Conservation (phyloP, 2,329 filamentous ascomycete species). For the Thielaviopsis euricoi region DNA sequence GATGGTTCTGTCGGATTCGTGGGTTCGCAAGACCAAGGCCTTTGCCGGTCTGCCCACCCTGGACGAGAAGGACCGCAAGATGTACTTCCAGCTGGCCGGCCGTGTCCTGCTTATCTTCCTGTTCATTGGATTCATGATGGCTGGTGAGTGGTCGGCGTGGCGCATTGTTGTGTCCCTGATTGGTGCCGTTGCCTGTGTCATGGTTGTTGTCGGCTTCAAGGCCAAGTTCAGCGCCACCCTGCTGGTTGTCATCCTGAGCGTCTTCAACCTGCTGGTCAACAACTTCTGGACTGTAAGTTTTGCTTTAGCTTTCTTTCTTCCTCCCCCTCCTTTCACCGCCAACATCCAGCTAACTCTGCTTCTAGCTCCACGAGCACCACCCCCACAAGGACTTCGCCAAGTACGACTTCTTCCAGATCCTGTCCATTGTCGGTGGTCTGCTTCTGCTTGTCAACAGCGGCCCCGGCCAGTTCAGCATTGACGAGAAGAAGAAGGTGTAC, state of each 20-base stretch:
- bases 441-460: conserved; percentile 97
- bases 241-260: conserved; percentile 81
- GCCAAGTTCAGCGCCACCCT: conserved; percentile 97
- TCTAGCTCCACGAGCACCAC: conserved; percentile 85
- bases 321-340: conserved; percentile 2
- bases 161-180: conserved; percentile 70
- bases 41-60: conserved; percentile 86
- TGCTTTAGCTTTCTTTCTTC: conserved; percentile 7
- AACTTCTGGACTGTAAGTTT: conserved; percentile 95
- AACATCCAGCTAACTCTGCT: conserved; percentile 15
- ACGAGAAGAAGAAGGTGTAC: conserved; percentile 99
- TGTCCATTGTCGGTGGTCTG: conserved; percentile 94
- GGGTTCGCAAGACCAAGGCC: conserved; percentile 93
- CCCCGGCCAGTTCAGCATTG: conserved; percentile 90
- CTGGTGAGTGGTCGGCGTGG: conserved; percentile 82
- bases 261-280: conserved; percentile 96
- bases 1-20: conserved; percentile 96
- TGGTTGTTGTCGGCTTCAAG: conserved; percentile 99
- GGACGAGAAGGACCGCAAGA: conserved; percentile 98
- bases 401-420: conserved; percentile 99
- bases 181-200: conserved; percentile 81
- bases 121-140: conserved; percentile 92
- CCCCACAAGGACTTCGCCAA: conserved; percentile 99
- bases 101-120: conserved; percentile 93
- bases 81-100: conserved; percentile 98